Percentiles rank a stretch among this genome's conserved stretches.
phyloP scores from a whole-genome alignment of 768 basidiomycete species.

The Amanita rubescens region DNA sequence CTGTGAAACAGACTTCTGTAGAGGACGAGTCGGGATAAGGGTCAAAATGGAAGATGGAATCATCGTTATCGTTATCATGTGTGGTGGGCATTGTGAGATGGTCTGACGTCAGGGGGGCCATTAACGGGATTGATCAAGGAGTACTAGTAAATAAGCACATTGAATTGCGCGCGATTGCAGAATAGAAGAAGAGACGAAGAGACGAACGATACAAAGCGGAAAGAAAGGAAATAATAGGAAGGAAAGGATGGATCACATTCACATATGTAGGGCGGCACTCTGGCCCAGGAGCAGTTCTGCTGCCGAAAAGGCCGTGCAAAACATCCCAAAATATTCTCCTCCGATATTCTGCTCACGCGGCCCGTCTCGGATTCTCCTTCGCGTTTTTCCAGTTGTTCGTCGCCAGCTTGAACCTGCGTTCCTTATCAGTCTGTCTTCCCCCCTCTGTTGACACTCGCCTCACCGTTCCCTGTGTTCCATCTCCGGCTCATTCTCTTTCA shows the following conservation, averaged over 20 bases:
- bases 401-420: constrained; percentile 58
- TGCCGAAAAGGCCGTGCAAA: not conserved
- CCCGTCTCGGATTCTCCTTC: constrained; percentile 55
- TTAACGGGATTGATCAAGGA: constrained; percentile 2
- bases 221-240: constrained; percentile 6
- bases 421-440: not conserved
- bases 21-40: constrained; percentile 18
- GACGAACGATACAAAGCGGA: constrained; percentile 10
- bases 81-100: constrained; percentile 22
- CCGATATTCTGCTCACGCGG: constrained; percentile 15
- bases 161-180: not conserved
- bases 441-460: constrained; percentile 11
- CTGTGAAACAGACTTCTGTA: constrained; percentile 1
- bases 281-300: not conserved
- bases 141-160: not conserved
- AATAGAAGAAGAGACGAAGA: constrained; percentile 8
- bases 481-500: constrained; percentile 70
- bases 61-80: constrained; percentile 49
- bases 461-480: constrained; percentile 71
- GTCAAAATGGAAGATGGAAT: constrained; percentile 44
- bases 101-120: not conserved
- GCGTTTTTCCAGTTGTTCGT: constrained; percentile 74
- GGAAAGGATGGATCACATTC: constrained; percentile 8
- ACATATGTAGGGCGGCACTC: constrained; percentile 2
- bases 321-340: constrained; percentile 5